Evolutionary conservation across 257 asterid species (phyloP).

Genomic region (Nyctanthes arbortristis): DNA sequence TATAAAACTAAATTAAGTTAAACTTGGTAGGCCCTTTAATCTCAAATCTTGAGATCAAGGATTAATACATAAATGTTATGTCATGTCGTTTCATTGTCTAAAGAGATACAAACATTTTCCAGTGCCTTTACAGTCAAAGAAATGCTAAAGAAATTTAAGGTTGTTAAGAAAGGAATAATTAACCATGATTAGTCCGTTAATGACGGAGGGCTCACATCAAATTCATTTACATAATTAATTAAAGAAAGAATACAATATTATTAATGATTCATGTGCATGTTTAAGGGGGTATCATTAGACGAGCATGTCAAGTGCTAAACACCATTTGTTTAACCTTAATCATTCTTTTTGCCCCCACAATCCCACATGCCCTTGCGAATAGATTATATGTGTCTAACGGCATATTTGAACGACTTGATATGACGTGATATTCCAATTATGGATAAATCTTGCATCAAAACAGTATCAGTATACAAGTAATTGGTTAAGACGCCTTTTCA

Average conservation of each 20-base stretch:
- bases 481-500: no score
- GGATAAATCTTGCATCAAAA: no score
- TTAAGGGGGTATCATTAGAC: conserved; percentile 61
- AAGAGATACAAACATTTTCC: conserved; percentile 20
- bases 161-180: conserved; percentile 38
- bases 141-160: conserved; percentile 21
- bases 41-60: no score
- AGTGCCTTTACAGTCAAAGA: no score
- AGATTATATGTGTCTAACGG: no score
- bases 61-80: no score
- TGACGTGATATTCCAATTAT: no score
- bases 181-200: conserved; percentile 46
- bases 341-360: conserved; percentile 11
- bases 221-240: conserved; percentile 23
- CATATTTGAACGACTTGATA: not conserved
- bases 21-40: no score
- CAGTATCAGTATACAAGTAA: no score
- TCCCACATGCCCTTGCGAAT: no score
- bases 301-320: conserved; percentile 41
- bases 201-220: conserved; percentile 21
- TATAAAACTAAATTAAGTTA: no score
- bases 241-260: conserved; percentile 23
- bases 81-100: conserved; percentile 35
- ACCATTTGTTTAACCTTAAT: conserved; percentile 16
- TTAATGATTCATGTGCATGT: conserved; percentile 67